Base-by-base conservation (phyloP, 306 rosid genomes). In the Inga oerstediana region DNA sequence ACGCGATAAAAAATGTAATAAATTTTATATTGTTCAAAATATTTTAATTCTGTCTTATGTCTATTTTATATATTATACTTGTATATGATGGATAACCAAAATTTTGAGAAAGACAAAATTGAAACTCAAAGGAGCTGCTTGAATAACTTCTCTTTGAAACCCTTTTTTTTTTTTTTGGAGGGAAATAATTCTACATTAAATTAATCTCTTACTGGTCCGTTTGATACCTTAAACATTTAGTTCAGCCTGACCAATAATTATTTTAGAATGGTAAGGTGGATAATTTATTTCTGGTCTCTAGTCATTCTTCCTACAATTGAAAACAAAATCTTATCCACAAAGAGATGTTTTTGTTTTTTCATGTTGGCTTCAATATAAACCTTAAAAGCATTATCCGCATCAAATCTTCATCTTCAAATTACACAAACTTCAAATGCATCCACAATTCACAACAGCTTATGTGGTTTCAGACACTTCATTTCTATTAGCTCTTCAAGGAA, bases 261-360 rank as follows among this genome's bases (percentile, higher is more conserved):
- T 59, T 59, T 62, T 62, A 3, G 2, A 11, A 3, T 68, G n/a
- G 61, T 35, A 12, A 5, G 30, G 13, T 22, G 68, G 67, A 20
- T 64, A 10, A 41, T 62, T 76, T 64, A 54, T 37, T 49, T 74
- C 73, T 81, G 83, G 87, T 72, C 76, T 72, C 3, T 30, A 58
- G 46, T 17, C 19, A 14, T 11, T 27, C 59, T 59, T 59, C 66
- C 30, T 2, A 27, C 19, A 10, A 72, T 44, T n/a, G 51, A 45
- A 37, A 85, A 76, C 30, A 22, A 37, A 76, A 82, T 77, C 88
- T 87, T 85, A 85, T 87, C 88, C 80, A 75, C 62, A 56, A 5
- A 46, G 49, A 66, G 32, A 17, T 43, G 7, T 75, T 72, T 44
- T 45, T 72, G 65, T 20, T 75, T n/a, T n/a, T 14, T 14, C 44